Base-by-base conservation (phyloP, 305 asterid species). In the Fraxinus velutina region DNA sequence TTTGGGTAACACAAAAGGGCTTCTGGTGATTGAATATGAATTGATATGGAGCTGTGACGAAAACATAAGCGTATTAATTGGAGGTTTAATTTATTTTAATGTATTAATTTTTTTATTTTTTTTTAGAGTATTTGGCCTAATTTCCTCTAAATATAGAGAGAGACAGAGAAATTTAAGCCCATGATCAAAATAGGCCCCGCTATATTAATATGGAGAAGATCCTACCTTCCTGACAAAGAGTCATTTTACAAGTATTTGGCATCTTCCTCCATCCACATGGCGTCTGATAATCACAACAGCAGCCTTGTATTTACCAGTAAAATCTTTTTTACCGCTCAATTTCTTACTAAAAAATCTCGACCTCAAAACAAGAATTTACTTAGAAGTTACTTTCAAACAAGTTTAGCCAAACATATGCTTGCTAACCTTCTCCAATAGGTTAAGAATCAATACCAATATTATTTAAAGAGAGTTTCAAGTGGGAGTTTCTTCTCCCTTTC, bases 191-290 rank as follows among this genome's bases (percentile, higher is more conserved):
- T 24, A 24, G 27, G 27, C 27, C 27, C 27, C 27, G 27, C 27
- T 24, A 24, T 24, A 24, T 29, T 29, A 88, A 85, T 88, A 84
- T 10, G 33, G 9, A 71, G 30, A 72, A 79, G 74, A 81, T 62
- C 75, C 34, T 32, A 21, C 84, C 80, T 80, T 57, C 84, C 82
- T 85, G 78, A 80, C 88, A 89, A 44, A 42, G 88, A 82, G 88
- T 86, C 12, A 7, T 86, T 86, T 85, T 88, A 87, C 92, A 89
- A 86, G 87, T 88, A 86, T 86, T 79, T 42, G 80, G 86, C 93
- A 90, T 89, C 87, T 90, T 92, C 92, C 62, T 36, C 79, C 77
- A 74, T 85, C 81, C 84, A 92, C 98, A 91, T 92, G 98, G 92
- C 73, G 84, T 87, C 91, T 88, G 78, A 82, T 84, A 78, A 27